Percentiles rank a stretch among this genome's conserved stretches.
These are phyloP conservation scores for Cercis canadensis DNA, from an alignment of 306 rosid genomes.

Conservation along the genomic window DNA sequence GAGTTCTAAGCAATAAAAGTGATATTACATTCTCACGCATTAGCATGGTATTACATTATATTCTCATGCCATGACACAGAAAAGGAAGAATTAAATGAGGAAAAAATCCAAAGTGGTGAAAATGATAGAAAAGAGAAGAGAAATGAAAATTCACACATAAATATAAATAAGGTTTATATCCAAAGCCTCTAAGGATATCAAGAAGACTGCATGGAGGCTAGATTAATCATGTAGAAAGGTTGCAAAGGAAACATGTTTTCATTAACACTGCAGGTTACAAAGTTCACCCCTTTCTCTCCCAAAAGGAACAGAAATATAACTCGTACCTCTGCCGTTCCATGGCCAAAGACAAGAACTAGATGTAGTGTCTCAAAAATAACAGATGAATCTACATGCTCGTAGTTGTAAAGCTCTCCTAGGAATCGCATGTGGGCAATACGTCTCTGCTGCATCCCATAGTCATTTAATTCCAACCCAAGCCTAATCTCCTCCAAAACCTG, in stretches of 20 bases:
- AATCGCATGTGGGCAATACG: slow-evolving; percentile 96
- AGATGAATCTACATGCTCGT: slow-evolving; percentile 96
- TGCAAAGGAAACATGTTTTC: background rate
- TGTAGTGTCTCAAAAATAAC: slow-evolving; percentile 93
- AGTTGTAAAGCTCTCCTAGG: slow-evolving; percentile 95
- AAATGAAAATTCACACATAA: too few relatives aligned
- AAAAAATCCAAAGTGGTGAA: background rate
- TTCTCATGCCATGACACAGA: slow-evolving; percentile 5
- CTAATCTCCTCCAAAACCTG: slow-evolving; percentile 99
- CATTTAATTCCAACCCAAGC: slow-evolving; percentile 91
- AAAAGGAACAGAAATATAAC: background rate
- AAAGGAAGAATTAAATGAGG: background rate
- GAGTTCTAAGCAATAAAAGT: background rate
- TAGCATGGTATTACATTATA: slow-evolving; percentile 7
- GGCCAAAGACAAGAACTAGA: slow-evolving; percentile 82
- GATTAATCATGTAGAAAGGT: too few relatives aligned
- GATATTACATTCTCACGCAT: background rate
- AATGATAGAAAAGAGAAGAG: too few relatives aligned
- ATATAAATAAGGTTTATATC: too few relatives aligned
- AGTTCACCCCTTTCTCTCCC: too few relatives aligned
- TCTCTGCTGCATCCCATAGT: slow-evolving; percentile 97
- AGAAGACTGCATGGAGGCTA: too few relatives aligned
- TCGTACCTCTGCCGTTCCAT: slow-evolving; percentile 88
- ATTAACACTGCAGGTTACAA: too few relatives aligned
- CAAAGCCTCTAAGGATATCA: too few relatives aligned